phyloP scores from a whole-genome alignment of 1,139 yeast species.

The Fermentozyma sake region DNA sequence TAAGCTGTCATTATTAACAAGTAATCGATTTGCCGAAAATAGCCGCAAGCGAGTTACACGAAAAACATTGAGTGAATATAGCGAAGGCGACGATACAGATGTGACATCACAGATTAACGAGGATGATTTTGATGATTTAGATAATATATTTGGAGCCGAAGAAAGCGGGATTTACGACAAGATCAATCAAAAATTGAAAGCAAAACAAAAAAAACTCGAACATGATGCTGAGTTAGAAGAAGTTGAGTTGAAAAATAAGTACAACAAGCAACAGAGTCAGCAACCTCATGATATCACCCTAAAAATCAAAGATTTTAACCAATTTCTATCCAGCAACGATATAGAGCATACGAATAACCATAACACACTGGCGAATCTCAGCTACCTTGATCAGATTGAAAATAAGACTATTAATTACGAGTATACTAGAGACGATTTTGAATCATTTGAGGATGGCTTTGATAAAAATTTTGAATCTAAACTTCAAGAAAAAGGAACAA shows the following conservation, averaged over 20 bases:
- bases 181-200: conserved; percentile 13
- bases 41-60: conserved; percentile 6
- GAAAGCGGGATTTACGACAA: conserved; percentile 32
- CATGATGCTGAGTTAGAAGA: conserved; percentile 36
- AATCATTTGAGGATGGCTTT: conserved; percentile 37
- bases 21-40: conserved; percentile 4
- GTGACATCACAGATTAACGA: conserved; percentile 38
- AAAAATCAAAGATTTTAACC: conserved; percentile 26
- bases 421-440: conserved; percentile 35
- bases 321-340: conserved; percentile 1
- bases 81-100: conserved; percentile 39
- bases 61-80: conserved; percentile 30
- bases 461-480: conserved; percentile 13
- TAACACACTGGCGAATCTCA: conserved; percentile 11
- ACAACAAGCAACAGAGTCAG: conserved; percentile 11
- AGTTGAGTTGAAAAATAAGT: conserved; percentile 20
- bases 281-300: conserved; percentile 20
- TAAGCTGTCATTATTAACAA: conserved; percentile 12
- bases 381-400: conserved; percentile 25
- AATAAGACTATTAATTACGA: conserved; percentile 33
- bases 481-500: conserved; percentile 3
- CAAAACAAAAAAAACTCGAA: conserved; percentile 25
- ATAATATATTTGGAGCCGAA: conserved; percentile 35
- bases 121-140: conserved; percentile 40
- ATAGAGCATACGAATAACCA: conserved; percentile 5